Percentiles rank a stretch among this genome's conserved stretches.
Evolutionary conservation across 1,284 basidiomycete species (phyloP).

Genomic region (Leccinum laetum): DNA sequence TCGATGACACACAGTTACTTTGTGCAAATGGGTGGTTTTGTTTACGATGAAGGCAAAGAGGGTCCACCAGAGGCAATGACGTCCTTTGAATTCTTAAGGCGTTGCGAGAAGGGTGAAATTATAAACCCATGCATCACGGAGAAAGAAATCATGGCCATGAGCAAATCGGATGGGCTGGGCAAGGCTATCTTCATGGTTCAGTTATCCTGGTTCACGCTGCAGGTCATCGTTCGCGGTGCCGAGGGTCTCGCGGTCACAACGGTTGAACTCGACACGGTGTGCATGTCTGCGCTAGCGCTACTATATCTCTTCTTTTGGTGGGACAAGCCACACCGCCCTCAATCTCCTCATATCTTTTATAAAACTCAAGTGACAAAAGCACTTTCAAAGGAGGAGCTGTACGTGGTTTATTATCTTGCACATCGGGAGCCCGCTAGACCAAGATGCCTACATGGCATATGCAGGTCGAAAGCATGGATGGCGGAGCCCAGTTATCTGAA

Average conservation of each 20-base stretch:
- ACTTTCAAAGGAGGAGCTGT: not conserved
- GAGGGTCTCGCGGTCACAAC: not conserved
- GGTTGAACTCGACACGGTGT: constrained; percentile 1
- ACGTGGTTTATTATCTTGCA: not conserved
- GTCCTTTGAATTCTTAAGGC: too few species aligned
- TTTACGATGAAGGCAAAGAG: too few species aligned
- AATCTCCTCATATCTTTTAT: not conserved
- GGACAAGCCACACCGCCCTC: not conserved
- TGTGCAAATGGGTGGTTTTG: too few species aligned
- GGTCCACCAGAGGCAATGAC: too few species aligned
- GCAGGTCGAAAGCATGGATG: not conserved
- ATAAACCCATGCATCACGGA: too few species aligned
- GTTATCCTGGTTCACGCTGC: not conserved
- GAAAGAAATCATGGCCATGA: not conserved
- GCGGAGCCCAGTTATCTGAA: not conserved
- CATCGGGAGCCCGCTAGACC: not conserved
- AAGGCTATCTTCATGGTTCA: not conserved
- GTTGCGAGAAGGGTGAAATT: too few species aligned
- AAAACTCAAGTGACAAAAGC: not conserved
- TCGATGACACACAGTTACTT: too few species aligned
- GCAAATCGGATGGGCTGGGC: not conserved
- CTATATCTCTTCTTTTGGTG: not conserved
- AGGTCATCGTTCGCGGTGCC: not conserved
- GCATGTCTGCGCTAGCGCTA: not conserved
- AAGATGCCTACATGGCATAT: not conserved